phyloP scores from a whole-genome alignment of 2,329 filamentous ascomycete species.

The Fusarium secorum region DNA sequence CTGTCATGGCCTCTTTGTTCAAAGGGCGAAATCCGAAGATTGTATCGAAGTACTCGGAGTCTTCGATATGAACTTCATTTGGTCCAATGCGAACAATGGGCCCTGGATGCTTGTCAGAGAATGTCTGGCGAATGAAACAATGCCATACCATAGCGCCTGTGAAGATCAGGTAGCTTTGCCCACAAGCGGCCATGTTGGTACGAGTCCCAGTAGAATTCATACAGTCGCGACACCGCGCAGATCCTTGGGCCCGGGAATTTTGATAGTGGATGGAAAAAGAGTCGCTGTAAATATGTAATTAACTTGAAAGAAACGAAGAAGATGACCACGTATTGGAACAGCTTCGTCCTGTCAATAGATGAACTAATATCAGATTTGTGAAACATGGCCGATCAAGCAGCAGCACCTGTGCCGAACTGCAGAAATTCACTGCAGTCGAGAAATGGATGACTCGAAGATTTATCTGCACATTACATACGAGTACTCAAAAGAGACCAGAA shows the following conservation, averaged over 20 bases:
- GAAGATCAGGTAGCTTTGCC: background rate
- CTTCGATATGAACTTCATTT: slow-evolving; percentile 6
- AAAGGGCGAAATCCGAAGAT: slow-evolving; percentile 4
- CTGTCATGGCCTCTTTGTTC: slow-evolving; percentile 9
- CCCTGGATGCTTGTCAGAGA: background rate
- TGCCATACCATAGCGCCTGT: background rate
- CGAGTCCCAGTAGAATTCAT: slow-evolving; percentile 4
- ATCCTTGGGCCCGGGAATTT: background rate
- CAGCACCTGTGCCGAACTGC: too few species aligned
- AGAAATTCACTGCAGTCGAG: background rate
- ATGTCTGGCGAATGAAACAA: accelerated
- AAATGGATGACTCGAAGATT: background rate
- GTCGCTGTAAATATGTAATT: background rate
- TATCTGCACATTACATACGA: background rate
- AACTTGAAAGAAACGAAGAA: background rate
- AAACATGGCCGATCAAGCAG: background rate
- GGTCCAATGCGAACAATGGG: background rate
- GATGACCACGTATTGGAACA: background rate
- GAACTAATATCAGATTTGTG: background rate
- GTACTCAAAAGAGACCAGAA: background rate
- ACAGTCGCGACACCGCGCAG: background rate
- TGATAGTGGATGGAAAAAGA: background rate
- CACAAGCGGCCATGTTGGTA: background rate
- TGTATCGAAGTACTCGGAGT: slow-evolving; percentile 2
- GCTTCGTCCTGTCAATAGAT: background rate